Base-by-base conservation (phyloP, 164 flowering plant genomes). In the Stephania cephalantha region DNA sequence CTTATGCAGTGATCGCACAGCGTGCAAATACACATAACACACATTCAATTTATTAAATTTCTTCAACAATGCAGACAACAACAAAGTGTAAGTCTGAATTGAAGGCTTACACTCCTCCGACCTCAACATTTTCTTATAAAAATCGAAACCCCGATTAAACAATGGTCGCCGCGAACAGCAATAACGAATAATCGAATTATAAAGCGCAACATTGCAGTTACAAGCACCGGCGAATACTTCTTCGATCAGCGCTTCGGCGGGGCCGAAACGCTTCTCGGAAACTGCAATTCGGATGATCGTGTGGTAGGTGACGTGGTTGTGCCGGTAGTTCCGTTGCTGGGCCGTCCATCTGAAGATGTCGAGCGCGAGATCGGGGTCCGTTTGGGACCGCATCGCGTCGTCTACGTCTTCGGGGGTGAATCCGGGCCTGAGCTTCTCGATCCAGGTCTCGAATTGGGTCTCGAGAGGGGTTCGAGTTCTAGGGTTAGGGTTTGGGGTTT, bases 301-400 rank as follows among this genome's bases (percentile, higher is more conserved):
- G 68, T 82, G 84, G 83, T 93, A 95, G 31, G 94, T 89, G 44
- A 67, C 25, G 68, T 79, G 78, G 82, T 79, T 82, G 86, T 95
- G 98, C 74, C 75, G 83, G 97, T 87, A 95, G 63, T 78, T 70
- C 48, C 91, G 90, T 68, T 85, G 95, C 78, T 80, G 89, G 13
- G 91, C 88, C 1, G 97, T 88, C 98, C 97, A 93, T 15, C 97
- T 87, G 90, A 95, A 95, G 82, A 95, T 86, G 81, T 91, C 95
- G 75, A 89, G 87, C 75, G 98, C 93, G 61, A 93, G 89, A 75
- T 95, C 98, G 25, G 98, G 87, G 78, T 95, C 98, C 31, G 88
- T 75, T 78, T 89, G 95, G 72, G 95, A 78, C 12, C 81, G 79
- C 13, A 93, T 81, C 55, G 97, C 95, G 30, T 68, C 68, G 55